These are phyloP conservation scores for Blastobotrys proliferans DNA, from an alignment of 1,139 yeast species.

Conservation along the genomic window DNA sequence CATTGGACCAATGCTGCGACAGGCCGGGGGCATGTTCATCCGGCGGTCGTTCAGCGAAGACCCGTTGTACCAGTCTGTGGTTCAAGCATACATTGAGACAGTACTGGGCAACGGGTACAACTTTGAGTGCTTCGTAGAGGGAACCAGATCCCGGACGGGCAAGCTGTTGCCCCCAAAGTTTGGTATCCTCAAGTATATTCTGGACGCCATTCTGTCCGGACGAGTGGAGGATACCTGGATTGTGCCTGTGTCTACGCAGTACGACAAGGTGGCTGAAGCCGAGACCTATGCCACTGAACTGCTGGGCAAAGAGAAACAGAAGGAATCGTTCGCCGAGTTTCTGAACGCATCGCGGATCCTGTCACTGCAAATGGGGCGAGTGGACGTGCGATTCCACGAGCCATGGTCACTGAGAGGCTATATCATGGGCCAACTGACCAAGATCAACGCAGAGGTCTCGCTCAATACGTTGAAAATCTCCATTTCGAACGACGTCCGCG, in stretches of 20 bases:
- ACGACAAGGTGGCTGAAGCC: slow-evolving; percentile 64
- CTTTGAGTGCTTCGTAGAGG: slow-evolving; percentile 64
- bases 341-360: slow-evolving; percentile 36
- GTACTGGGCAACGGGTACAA: slow-evolving; percentile 49
- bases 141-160: slow-evolving; percentile 65
- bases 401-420: slow-evolving; percentile 40
- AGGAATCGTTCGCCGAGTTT: slow-evolving; percentile 37
- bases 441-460: slow-evolving; percentile 10
- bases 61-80: slow-evolving; percentile 51
- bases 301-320: slow-evolving; percentile 54
- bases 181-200: slow-evolving; percentile 55
- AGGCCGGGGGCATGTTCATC: slow-evolving; percentile 43
- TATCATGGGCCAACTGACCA: slow-evolving; percentile 31
- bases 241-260: slow-evolving; percentile 59
- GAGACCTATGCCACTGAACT: slow-evolving; percentile 60
- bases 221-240: slow-evolving; percentile 45
- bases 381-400: slow-evolving; percentile 40
- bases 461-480: slow-evolving; percentile 4
- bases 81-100: slow-evolving; percentile 53
- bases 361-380: slow-evolving; percentile 39
- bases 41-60: slow-evolving; percentile 45
- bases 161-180: slow-evolving; percentile 61
- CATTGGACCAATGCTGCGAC: slow-evolving; percentile 44
- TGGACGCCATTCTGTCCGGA: slow-evolving; percentile 45
- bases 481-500: slow-evolving; percentile 22